Evolutionary conservation across 768 basidiomycete genomes (phyloP).

Genomic region (Agrocybe chaxingu): DNA sequence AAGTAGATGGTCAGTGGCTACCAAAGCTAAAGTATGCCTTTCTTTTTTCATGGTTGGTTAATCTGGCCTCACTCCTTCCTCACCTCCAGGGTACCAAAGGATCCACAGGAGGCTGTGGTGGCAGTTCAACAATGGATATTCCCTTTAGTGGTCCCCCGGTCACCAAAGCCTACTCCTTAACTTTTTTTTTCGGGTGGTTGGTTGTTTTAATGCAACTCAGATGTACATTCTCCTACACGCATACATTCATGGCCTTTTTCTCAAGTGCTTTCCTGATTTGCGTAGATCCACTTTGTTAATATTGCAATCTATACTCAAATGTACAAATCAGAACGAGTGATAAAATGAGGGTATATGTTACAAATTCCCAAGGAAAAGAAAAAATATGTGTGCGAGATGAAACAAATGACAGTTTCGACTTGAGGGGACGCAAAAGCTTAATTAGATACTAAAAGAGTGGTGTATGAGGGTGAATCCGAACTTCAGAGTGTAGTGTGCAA

Average conservation of each 20-base stretch:
- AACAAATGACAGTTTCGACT: neutral
- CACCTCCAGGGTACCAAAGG: slow-evolving; percentile 59
- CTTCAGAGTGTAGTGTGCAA: neutral
- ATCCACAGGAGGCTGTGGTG: slow-evolving; percentile 63
- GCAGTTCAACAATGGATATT: slow-evolving; percentile 83
- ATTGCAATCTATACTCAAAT: slow-evolving; percentile 27
- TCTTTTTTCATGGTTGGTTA: neutral
- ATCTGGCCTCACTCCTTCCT: slow-evolving; percentile 6
- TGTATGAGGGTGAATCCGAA: neutral
- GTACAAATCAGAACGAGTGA: slow-evolving; percentile 23
- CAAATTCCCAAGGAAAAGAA: slow-evolving; percentile 10
- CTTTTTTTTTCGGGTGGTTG: too few species aligned
- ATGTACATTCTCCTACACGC: neutral
- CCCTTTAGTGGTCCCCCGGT: slow-evolving; percentile 14
- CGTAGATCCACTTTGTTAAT: slow-evolving; percentile 26
- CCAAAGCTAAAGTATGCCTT: slow-evolving; percentile 70
- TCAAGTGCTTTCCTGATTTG: slow-evolving; percentile 10
- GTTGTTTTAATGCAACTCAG: neutral
- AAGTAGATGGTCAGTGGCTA: slow-evolving; percentile 73
- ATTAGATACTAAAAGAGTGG: slow-evolving; percentile 4
- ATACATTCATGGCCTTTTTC: slow-evolving; percentile 10
- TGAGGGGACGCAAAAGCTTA: neutral
- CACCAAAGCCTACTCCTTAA: slow-evolving; percentile 10
- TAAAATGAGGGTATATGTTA: slow-evolving; percentile 25
- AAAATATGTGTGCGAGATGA: slow-evolving; percentile 12